Evolutionary conservation across 1,284 basidiomycete genomes (phyloP).

Genomic region (Wallemia mellicola): DNA sequence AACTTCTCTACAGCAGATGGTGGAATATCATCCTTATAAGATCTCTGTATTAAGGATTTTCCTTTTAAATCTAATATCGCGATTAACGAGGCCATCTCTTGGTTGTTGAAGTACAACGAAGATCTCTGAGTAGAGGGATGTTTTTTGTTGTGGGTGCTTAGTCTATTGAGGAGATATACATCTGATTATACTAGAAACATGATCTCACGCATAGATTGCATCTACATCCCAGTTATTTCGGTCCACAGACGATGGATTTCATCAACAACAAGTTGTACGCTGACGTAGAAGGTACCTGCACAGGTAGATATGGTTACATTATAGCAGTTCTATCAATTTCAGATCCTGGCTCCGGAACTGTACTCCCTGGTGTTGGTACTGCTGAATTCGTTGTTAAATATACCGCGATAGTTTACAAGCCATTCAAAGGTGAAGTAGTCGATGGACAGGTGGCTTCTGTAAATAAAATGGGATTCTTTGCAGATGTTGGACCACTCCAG

Average conservation of each 20-base stretch:
- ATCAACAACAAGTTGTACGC: slow-evolving; percentile 75
- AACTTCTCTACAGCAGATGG: slow-evolving; percentile 71
- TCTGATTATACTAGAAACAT: slow-evolving; percentile 15
- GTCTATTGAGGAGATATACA: neutral
- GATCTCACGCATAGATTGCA: slow-evolving; percentile 82
- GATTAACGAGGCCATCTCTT: slow-evolving; percentile 21
- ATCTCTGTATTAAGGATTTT: slow-evolving; percentile 91
- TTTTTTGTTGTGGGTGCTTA: neutral
- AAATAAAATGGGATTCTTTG: slow-evolving; percentile 98
- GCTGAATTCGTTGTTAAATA: slow-evolving; percentile 76
- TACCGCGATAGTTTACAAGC: slow-evolving; percentile 76
- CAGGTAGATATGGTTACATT: slow-evolving; percentile 85
- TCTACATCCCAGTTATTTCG: slow-evolving; percentile 91
- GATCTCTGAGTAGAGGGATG: neutral
- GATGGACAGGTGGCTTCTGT: slow-evolving; percentile 89
- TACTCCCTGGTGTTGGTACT: slow-evolving; percentile 68
- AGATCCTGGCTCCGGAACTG: slow-evolving; percentile 69
- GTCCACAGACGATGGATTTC: slow-evolving; percentile 75
- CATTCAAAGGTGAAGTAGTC: slow-evolving; percentile 94
- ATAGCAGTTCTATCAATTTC: slow-evolving; percentile 75
- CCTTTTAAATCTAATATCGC: slow-evolving; percentile 96
- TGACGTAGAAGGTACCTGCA: slow-evolving; percentile 92
- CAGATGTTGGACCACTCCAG: slow-evolving; percentile 69
- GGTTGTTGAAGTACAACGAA: neutral
- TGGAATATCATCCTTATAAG: slow-evolving; percentile 86